These are phyloP conservation scores for Balamuthia mandrillaris DNA, from an alignment of 208 protist species.

Conservation along the genomic window DNA sequence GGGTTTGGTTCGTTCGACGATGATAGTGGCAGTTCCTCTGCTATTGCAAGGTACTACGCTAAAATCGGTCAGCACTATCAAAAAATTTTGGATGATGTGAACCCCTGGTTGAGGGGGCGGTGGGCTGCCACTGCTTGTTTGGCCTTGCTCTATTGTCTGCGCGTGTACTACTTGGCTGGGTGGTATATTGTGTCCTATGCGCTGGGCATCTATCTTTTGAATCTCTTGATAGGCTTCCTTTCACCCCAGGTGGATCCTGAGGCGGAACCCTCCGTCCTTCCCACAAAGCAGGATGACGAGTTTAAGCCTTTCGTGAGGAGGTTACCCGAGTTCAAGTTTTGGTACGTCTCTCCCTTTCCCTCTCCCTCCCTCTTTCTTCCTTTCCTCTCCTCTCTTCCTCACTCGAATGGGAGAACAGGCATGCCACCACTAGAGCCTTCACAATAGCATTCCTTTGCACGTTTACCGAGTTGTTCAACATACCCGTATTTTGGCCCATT, in stretches of 20 bases:
- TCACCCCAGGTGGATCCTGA: constrained; percentile 89
- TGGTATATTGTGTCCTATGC: constrained; percentile 93
- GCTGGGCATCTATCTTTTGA: constrained; percentile 92
- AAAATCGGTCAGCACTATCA: too few species aligned
- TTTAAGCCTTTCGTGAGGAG: constrained; percentile 92
- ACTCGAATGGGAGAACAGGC: constrained; percentile 52
- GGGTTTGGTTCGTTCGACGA: too few species aligned
- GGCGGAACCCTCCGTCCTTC: constrained; percentile 60
- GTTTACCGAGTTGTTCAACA: constrained; percentile 87
- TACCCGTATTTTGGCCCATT: constrained; percentile 98
- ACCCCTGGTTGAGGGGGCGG: not conserved
- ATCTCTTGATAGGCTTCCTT: constrained; percentile 90
- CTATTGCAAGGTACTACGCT: too few species aligned
- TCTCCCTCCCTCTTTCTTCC: not conserved
- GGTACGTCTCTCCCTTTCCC: constrained; percentile 74
- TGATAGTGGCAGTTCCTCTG: too few species aligned
- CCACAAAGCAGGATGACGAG: constrained; percentile 74
- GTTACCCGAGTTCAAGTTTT: constrained; percentile 94
- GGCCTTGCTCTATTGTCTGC: constrained; percentile 40
- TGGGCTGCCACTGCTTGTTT: constrained; percentile 41
- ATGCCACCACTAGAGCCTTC: constrained; percentile 69
- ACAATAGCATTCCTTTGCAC: constrained; percentile 83
- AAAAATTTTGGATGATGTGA: constrained; percentile 3
- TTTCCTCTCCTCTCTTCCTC: not conserved
- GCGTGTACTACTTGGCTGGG: constrained; percentile 37